Evolutionary conservation across 495 filamentous ascomycete species (phyloP), one percentile per base, ranked within the genome.

Genomic region (Penicillium taxi): DNA sequence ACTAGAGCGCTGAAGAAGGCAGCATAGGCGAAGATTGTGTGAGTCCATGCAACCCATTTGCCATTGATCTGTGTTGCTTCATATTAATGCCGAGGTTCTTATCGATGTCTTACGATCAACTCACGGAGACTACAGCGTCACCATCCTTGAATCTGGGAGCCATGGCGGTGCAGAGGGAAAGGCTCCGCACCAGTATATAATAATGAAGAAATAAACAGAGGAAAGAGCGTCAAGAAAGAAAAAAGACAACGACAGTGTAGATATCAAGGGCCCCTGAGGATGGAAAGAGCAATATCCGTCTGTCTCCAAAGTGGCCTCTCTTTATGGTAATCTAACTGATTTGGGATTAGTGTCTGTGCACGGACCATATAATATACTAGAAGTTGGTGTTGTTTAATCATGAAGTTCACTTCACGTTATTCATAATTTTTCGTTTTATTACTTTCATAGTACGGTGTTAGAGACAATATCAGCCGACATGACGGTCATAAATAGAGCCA

Each of bases 1-100:
- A 91, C 55, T 44, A 99, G 66, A 36, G 93, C 93, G 55, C 89
- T 87, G 27, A 96, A 50, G 61, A 99, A 99, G 28, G 89, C 93
- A 42, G 80, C 77, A 51, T 94, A 96, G 24, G 90, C 91, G 35
- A 82, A 68, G 29, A 70, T 56, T 9, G 93, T 96, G 65, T 99
- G 93, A 29, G 78, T 55, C 78, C 82, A 91, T 15, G 88, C 81
- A 38, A 99, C 68, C 88, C 87, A 96, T 73, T 83, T 84, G 48
- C 86, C 93, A 49, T 86, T 88, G 32, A 96, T 52, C 80, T 83
- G 42, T 9, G 41, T 13, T 28, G 12, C 13, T 25, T 39, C 16
- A 16, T 27, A 46, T 55, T 37, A 50, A 39, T 32, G 15, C 36
- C 36, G 35, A 37, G 26, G 20, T 24, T 24, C 36, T 26, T 44